Evolutionary conservation across 2,329 filamentous ascomycete species (phyloP), one percentile per base, ranked within the genome.

Genomic region (Tricladium varicosporioides): DNA sequence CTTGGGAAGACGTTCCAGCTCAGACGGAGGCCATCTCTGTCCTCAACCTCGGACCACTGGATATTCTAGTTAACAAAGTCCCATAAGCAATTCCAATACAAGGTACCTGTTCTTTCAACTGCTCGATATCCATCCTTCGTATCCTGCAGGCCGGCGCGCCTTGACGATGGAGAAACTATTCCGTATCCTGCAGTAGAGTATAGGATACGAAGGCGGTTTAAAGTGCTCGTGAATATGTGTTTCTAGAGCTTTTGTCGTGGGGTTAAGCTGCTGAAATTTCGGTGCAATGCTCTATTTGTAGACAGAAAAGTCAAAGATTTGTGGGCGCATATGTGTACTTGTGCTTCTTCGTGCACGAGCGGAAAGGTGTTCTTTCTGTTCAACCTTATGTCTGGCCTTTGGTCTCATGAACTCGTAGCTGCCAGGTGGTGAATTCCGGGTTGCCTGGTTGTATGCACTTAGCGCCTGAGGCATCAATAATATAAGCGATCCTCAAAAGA

Each of bases 1-100:
- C 92, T 97, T 50, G 94, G 94, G 71, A 99, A 96, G 60, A 95
- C 95, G 73, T 99, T 99, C 94, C 94, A 99, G 76, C 93, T 97
- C 65, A 99, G 82, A 62, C 94, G 87, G 70, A 97, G 85, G 60
- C 94, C 94, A 85, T 99, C 94, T 67, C 91, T 87, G 71, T 99
- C 94, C 79, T 99, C 94, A 58, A 96, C 87, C 74, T 97, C 92
- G 18, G 66, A 69, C 68, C 68, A 70, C 60, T 70, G 22, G 22
- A 19, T 11, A 48, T 36, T 15, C 9, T 33, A 31, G 43, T 51
- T 36, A 48, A n/a, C 43, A 46, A 27, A 2, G 14, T 5, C 10
- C 27, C 14, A 33, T 5, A 46, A 46, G 22, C 22, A 19, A 19
- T 27, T 14, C 22, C 18, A 4, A 46, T 14, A 42, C 2, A n/a